Percentiles rank a stretch among this genome's conserved stretches.
Conservation (phyloP, 768 basidiomycete genomes). For the Lenzites betulinus region DNA sequence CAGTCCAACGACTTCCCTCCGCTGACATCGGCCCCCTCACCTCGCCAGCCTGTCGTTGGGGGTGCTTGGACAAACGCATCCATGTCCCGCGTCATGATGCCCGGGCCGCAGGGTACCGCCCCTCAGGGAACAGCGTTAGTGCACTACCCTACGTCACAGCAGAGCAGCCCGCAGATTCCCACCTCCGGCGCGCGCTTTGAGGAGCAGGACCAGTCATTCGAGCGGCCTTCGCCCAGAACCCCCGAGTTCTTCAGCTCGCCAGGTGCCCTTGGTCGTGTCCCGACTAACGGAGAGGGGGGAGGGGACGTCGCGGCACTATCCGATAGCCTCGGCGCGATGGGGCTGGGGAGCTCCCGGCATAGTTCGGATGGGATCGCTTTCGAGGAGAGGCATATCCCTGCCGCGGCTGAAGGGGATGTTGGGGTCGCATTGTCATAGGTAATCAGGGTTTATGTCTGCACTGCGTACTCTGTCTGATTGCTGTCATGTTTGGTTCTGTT, state of each 20-base stretch:
- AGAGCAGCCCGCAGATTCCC: conserved; percentile 24
- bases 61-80: conserved; percentile 75
- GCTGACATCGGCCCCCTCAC: conserved; percentile 44
- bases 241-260: conserved; percentile 43
- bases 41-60: conserved; percentile 50
- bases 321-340: conserved; percentile 16
- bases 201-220: conserved; percentile 48
- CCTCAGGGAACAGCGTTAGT: conserved; percentile 38
- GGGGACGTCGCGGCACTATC: not conserved
- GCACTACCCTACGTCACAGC: conserved; percentile 38
- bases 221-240: conserved; percentile 49
- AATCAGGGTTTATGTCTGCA: not conserved
- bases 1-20: conserved; percentile 75
- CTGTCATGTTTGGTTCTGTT: conserved; percentile 16
- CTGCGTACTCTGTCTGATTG: conserved; percentile 4
- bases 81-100: conserved; percentile 50
- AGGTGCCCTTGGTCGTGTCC: conserved; percentile 14
- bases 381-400: not conserved
- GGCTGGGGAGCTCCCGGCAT: conserved; percentile 6
- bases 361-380: not conserved
- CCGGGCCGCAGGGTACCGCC: conserved; percentile 30
- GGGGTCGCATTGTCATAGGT: conserved; percentile 10
- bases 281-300: not conserved
- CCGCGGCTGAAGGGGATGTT: not conserved
- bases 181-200: conserved; percentile 37